Conservation (phyloP, 495 filamentous ascomycete species). For the Podospora appendiculata region DNA sequence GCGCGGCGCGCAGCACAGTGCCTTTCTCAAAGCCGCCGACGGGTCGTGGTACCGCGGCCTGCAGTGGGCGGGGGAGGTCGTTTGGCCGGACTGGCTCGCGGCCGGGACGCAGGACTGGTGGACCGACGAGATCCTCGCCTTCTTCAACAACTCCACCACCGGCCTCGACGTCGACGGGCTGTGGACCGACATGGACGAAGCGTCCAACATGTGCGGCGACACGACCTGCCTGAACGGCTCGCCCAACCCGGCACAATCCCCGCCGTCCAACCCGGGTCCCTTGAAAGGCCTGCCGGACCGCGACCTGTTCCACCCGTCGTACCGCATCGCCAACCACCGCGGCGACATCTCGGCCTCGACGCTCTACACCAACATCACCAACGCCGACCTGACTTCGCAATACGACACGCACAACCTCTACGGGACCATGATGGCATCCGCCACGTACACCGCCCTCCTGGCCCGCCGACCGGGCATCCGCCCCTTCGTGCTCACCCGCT, state of each 20-base stretch:
- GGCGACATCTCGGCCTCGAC: slow-evolving; percentile 62
- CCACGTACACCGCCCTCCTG: slow-evolving; percentile 58
- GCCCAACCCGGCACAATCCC: neutral
- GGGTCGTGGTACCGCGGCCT: slow-evolving; percentile 64
- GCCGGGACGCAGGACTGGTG: slow-evolving; percentile 60
- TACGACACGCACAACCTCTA: slow-evolving; percentile 86
- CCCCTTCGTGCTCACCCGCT: slow-evolving; percentile 67
- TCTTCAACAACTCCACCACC: slow-evolving; percentile 50
- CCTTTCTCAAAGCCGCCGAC: slow-evolving; percentile 58
- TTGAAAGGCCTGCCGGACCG: slow-evolving; percentile 50
- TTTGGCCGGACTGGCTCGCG: slow-evolving; percentile 82
- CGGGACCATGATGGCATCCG: slow-evolving; percentile 72
- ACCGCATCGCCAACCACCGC: slow-evolving; percentile 62
- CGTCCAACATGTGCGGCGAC: slow-evolving; percentile 20
- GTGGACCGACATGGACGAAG: slow-evolving; percentile 78
- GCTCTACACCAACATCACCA: slow-evolving; percentile 64
- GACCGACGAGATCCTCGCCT: slow-evolving; percentile 60
- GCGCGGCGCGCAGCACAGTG: slow-evolving; percentile 48
- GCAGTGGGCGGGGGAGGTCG: slow-evolving; percentile 80
- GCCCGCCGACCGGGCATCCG: slow-evolving; percentile 53
- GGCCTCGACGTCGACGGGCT: slow-evolving; percentile 79
- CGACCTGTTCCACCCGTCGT: slow-evolving; percentile 62
- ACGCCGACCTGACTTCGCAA: slow-evolving; percentile 59
- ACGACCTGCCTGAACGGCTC: slow-evolving; percentile 1
- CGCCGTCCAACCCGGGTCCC: neutral